Base-by-base conservation (phyloP, 352 stramenopile genomes). In the Phytophthora multivora region DNA sequence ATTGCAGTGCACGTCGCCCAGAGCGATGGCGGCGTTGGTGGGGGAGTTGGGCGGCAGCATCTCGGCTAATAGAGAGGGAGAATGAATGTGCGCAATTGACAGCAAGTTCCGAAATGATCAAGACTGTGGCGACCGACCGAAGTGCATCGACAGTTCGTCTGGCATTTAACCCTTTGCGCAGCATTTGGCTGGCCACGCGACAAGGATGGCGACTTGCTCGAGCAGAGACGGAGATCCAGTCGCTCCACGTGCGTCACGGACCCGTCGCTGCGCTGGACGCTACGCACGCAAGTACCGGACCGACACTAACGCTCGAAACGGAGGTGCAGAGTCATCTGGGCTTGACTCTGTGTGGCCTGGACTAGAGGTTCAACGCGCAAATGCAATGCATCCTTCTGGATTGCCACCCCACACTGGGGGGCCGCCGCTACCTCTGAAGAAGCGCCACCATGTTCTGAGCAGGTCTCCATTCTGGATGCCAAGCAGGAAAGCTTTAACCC, bases 1-100 rank as follows among this genome's bases (percentile, higher is more conserved):
- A 18, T 60, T 76, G 19, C 70, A 84, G 62, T 76, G 81, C 51
- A 94, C 69, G 16, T 79, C 69, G 45, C 63, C 78, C 18, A 94
- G 71, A 45, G 63, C 42, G 51, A 90, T 71, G 21, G 61, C 50
- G 39, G 56, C 40, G 39, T 47, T 55, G 35, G 67, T 75, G 25
- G 55, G 61, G 9, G 55, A 60, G 21, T 41, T 57, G 4, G 56
- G 55, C 16, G 73, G 68, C 62, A 81, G 62, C 74, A 86, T 66
- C 23, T 50, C 64, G 33, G 15, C 45, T 41, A 51, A 46, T 23
- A 8, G 31, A 3, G 19, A 21, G 12, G 18, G 19, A 33, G 15
- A 26, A 21, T 47, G 25, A 2, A 19, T 26, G 35, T 66, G 48
- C 18, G 63, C 35, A 41, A 59, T 45, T 57, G 53, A 45, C 30